A percentile compares a stretch with the other conserved stretches of the same genome.
Conservation (phyloP, 306 rosid species). For the Vachellia collinsii region DNA sequence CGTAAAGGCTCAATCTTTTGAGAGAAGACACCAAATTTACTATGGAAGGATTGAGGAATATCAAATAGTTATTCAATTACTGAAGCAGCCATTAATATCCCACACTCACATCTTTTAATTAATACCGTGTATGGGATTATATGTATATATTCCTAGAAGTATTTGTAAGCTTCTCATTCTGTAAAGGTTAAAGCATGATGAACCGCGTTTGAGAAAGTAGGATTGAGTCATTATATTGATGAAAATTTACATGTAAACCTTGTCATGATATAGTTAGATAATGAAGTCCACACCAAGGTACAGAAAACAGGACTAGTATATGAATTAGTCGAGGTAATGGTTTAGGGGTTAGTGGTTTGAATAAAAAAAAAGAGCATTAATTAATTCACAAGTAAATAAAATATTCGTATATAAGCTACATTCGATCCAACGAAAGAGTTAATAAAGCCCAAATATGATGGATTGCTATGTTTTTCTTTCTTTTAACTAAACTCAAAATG, state of each 20-base stretch:
- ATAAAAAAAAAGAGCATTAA: no score
- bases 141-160: background rate
- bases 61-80: slow-evolving; percentile 16
- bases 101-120: background rate
- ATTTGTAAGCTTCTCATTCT: background rate
- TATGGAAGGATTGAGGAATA: slow-evolving; percentile 3
- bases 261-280: background rate
- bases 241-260: background rate
- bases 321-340: no score
- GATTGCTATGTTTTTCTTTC: no score
- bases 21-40: slow-evolving; percentile 4
- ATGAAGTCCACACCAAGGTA: background rate
- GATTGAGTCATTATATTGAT: background rate
- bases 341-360: no score
- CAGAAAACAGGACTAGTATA: no score
- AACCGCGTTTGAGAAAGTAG: background rate
- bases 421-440: no score
- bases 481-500: no score
- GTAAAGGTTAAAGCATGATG: background rate
- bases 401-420: no score
- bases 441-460: no score
- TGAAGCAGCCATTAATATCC: background rate
- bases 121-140: no score
- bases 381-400: no score
- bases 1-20: background rate